Conservation (phyloP, 192 early-diverging fungal genomes). For the Podila clonocystis region DNA sequence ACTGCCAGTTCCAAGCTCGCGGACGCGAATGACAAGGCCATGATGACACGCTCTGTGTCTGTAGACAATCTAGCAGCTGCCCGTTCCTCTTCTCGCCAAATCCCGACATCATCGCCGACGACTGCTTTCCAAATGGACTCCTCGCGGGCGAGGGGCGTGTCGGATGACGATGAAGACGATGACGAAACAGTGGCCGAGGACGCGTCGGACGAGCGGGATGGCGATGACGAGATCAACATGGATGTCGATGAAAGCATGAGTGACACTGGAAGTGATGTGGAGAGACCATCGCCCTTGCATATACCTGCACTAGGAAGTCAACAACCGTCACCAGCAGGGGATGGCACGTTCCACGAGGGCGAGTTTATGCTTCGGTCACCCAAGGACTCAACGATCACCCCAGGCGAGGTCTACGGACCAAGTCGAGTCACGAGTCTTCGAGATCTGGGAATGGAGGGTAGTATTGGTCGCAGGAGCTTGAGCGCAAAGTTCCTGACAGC, state of each 20-base stretch:
- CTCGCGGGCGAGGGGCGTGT: neutral
- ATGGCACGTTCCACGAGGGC: constrained; percentile 22
- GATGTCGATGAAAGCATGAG: constrained; percentile 35
- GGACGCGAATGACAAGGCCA: neutral
- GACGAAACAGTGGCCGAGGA: constrained; percentile 8
- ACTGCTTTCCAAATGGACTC: neutral
- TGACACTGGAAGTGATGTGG: constrained; percentile 37
- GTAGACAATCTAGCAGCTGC: no score
- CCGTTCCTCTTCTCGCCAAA: no score
- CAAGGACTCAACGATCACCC: neutral
- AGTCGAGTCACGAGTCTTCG: constrained; percentile 18
- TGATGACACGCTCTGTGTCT: neutral
- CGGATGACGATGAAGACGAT: constrained; percentile 10
- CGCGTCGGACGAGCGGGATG: neutral
- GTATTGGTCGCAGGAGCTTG: constrained; percentile 15
- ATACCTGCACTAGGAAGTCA: neutral
- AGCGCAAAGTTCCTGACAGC: constrained; percentile 38
- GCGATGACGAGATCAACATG: constrained; percentile 12
- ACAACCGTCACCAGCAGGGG: neutral
- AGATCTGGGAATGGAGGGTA: neutral
- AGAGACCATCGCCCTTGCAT: constrained; percentile 7
- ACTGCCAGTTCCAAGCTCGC: no score
- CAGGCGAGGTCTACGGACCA: neutral
- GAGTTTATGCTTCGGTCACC: constrained; percentile 26
- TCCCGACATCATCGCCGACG: no score